A percentile compares a stretch with the other conserved stretches of the same genome.
Evolutionary conservation across 164 flowering plant genomes (phyloP).

Genomic region (Berberis vulgaris): DNA sequence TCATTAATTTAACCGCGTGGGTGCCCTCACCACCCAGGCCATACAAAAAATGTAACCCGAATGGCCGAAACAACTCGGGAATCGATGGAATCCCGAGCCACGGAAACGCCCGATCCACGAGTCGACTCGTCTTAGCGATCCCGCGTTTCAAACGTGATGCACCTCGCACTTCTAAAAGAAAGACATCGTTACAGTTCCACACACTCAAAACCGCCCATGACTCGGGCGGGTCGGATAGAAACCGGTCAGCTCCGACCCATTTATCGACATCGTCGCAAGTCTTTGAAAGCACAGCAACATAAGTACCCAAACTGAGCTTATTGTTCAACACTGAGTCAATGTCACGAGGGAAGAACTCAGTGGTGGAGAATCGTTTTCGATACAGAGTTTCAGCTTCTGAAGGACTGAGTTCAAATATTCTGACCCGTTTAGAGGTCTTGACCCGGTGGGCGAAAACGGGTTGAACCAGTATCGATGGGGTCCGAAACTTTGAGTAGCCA

Average conservation of each 20-base stretch:
- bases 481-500: slow-evolving; percentile 81
- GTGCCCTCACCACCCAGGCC: slow-evolving; percentile 89
- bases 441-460: slow-evolving; percentile 85
- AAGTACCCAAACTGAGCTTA: slow-evolving; percentile 76
- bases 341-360: slow-evolving; percentile 95
- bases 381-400: slow-evolving; percentile 69
- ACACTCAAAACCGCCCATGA: slow-evolving; percentile 86
- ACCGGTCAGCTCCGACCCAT: slow-evolving; percentile 42
- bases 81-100: slow-evolving; percentile 73
- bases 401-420: slow-evolving; percentile 39
- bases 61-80: slow-evolving; percentile 75
- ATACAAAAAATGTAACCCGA: slow-evolving; percentile 76
- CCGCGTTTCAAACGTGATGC: slow-evolving; percentile 42
- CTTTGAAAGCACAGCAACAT: slow-evolving; percentile 43
- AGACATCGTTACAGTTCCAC: slow-evolving; percentile 78
- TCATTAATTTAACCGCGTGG: slow-evolving; percentile 26
- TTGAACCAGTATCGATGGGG: slow-evolving; percentile 75
- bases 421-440: slow-evolving; percentile 26
- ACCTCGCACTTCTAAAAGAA: slow-evolving; percentile 63
- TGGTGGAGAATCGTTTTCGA: slow-evolving; percentile 64
- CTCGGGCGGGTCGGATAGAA: slow-evolving; percentile 59
- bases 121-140: slow-evolving; percentile 52
- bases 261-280: slow-evolving; percentile 14
- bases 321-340: slow-evolving; percentile 67
- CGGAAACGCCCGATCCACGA: slow-evolving; percentile 60